Conservation (phyloP, 495 filamentous ascomycete species). For the Letharia columbiana region DNA sequence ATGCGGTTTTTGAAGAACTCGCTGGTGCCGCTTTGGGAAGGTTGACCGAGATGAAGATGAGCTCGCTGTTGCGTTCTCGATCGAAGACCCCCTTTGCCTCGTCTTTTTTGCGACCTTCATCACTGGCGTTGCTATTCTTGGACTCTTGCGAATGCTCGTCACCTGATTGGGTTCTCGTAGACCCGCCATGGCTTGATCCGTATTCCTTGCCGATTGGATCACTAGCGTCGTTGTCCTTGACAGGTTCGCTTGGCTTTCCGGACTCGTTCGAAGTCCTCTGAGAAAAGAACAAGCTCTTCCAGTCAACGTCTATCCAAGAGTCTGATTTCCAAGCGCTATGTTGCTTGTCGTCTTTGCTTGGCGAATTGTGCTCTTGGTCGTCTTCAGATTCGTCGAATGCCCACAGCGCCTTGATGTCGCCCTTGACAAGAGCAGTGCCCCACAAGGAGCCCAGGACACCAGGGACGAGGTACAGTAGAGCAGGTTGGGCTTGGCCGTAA, state of each 20-base stretch:
- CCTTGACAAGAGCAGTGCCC: constrained; percentile 63
- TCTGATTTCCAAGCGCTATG: constrained; percentile 22
- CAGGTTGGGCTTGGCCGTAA: constrained; percentile 77
- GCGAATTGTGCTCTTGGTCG: constrained; percentile 27
- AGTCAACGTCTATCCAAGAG: constrained; percentile 19
- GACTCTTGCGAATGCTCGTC: constrained; percentile 9
- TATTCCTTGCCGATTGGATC: background rate
- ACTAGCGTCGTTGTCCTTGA: background rate
- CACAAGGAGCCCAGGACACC: constrained; percentile 68
- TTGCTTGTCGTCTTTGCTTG: constrained; percentile 18
- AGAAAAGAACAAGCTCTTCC: background rate
- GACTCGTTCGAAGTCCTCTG: background rate
- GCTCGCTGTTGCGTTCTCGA: constrained; percentile 14
- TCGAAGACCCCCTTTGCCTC: constrained; percentile 3
- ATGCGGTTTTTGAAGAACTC: background rate
- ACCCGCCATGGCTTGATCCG: background rate
- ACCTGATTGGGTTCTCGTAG: background rate
- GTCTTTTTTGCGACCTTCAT: constrained; percentile 13
- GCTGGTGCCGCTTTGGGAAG: background rate
- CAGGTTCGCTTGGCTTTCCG: background rate
- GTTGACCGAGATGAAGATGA: constrained; percentile 19
- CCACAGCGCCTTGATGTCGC: constrained; percentile 70
- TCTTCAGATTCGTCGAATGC: constrained; percentile 61
- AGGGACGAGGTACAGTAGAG: constrained; percentile 87
- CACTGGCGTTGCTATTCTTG: constrained; percentile 16